Base-by-base conservation (phyloP, 352 stramenopile species). In the Globisporangium barbulae region DNA sequence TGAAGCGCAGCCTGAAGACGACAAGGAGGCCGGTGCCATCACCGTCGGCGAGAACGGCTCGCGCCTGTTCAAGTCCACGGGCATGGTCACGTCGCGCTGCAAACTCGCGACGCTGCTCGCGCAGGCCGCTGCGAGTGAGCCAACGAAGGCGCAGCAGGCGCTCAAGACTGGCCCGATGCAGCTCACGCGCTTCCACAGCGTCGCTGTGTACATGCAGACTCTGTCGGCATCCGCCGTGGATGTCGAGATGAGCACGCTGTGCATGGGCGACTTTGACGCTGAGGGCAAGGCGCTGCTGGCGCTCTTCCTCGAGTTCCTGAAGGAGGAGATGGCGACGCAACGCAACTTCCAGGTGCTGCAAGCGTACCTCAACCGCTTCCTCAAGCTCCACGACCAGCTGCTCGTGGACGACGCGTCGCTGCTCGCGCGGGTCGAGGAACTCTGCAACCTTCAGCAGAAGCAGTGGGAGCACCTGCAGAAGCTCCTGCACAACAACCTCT, bases 401-500 rank as follows among this genome's bases (percentile, higher is more conserved):
- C 58, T 95, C 21, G 82, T 93, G 3, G 65, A 64, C 2, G 72
- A 93, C 59, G 49, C 76, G 13, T 64, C 50, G 22, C 61, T 95
- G 59, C 70, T 95, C 10, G 68, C 66, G 5, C 75, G 79, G 44
- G 81, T 90, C 30, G 75, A 89, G 31, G 67, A 74, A 33, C 63
- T 95, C 9, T 79, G 81, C 45, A 59, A 52, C 10, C 64, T 85
- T 52, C 86, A 95, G 70, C 79, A 92, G 62, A 68, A 78, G 48
- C 84, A 90, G 65, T 95, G 86, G 86, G 75, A 90, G 47, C 83
- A 91, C 62, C 39, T 95, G 47, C 84, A 94, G 71, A 75, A 91
- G 64, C 65, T 93, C 47, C 66, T 94, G 53, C 83, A 93, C 68
- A 88, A 94, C 73, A 93, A 91, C 70, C 74, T 94, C 59, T 94